These are phyloP conservation scores for Aspergillus egyptiacus DNA, from an alignment of 495 filamentous ascomycete species.

Conservation along the genomic window DNA sequence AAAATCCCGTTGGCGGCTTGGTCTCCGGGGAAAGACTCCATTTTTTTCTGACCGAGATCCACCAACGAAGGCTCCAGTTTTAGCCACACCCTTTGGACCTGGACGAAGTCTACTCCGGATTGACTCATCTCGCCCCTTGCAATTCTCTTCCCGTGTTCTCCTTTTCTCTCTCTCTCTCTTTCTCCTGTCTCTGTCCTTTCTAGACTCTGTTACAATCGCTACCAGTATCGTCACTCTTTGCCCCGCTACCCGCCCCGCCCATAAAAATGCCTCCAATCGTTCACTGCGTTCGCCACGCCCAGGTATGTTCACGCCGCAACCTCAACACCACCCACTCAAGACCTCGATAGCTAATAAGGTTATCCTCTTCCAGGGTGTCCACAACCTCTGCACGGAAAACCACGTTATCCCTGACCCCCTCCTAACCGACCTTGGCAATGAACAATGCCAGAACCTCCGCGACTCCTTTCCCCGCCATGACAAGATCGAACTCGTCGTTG, in stretches of 20 bases:
- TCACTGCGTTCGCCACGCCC: constrained; percentile 50
- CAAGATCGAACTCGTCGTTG: constrained; percentile 63
- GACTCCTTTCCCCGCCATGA: constrained; percentile 57
- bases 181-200: too few relatives aligned
- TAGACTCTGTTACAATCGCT: too few relatives aligned
- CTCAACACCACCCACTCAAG: neutral
- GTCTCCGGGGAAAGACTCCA: neutral
- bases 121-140: constrained; percentile 6
- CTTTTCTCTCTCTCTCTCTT: neutral
- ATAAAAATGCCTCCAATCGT: constrained; percentile 35
- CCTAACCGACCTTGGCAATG: constrained; percentile 68
- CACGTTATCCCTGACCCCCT: constrained; percentile 69
- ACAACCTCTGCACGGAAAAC: constrained; percentile 73
- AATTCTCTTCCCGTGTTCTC: neutral
- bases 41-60: constrained; percentile 7
- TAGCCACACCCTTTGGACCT: neutral
- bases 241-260: constrained; percentile 11
- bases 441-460: constrained; percentile 64
- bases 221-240: neutral
- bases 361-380: constrained; percentile 52
- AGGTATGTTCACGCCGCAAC: constrained; percentile 33
- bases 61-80: constrained; percentile 15
- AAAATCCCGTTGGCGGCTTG: neutral
- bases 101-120: neutral
- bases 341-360: neutral